Conservation (phyloP, 2,329 filamentous ascomycete species). For the Ophiostoma piceae region DNA sequence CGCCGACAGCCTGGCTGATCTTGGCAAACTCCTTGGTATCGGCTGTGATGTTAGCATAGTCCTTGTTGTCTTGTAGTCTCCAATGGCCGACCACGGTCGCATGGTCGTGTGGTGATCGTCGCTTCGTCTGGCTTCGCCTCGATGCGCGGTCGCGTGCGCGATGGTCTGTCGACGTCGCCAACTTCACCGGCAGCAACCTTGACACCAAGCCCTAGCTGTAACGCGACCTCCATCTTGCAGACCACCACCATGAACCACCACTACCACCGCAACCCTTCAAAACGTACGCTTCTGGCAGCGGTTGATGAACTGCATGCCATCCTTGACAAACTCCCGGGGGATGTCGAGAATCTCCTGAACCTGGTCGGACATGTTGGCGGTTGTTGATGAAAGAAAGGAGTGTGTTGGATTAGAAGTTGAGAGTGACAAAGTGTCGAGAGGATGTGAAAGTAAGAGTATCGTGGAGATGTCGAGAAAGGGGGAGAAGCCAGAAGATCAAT, state of each 20-base stretch:
- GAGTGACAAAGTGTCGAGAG: not conserved
- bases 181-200: not conserved
- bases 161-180: not conserved
- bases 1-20: constrained; percentile 54
- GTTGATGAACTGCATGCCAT: constrained; percentile 58
- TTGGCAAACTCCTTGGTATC: constrained; percentile 52
- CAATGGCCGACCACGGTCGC: not conserved
- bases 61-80: not conserved
- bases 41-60: constrained; percentile 35
- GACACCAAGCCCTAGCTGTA: not conserved
- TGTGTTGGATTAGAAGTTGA: not conserved
- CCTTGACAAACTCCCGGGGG: constrained; percentile 59
- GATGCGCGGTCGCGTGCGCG: constrained; percentile 11
- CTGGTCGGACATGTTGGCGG: constrained; percentile 56
- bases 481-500: constrained; percentile 11
- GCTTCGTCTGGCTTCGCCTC: not conserved
- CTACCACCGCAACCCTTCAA: too few species aligned
- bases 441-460: not conserved
- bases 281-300: constrained; percentile 57
- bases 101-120: not conserved
- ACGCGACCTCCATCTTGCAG: not conserved
- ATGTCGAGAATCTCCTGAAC: constrained; percentile 66
- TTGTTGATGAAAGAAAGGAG: constrained; percentile 4
- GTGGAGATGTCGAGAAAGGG: constrained; percentile 19
- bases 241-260: not conserved